Conservation (phyloP, 176 grass and related monocot species). For the Thalia dealbata region DNA sequence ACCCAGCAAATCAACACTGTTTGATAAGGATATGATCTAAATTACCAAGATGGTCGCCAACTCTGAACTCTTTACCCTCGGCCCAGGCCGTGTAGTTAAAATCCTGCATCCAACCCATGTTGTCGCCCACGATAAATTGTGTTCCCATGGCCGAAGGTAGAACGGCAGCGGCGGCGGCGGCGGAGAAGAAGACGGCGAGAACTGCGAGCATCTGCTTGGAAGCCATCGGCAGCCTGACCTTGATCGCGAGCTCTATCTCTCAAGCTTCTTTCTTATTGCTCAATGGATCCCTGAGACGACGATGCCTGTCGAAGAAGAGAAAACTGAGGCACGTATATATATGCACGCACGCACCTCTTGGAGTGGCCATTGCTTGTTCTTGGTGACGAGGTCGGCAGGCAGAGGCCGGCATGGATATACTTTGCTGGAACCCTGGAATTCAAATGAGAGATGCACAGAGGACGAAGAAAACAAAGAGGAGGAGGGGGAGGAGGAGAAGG, state of each 20-base stretch:
- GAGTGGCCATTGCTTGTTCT: too few relatives aligned
- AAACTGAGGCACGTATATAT: too few relatives aligned
- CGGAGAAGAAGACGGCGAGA: background rate
- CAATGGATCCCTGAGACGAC: too few relatives aligned
- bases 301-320: too few relatives aligned
- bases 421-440: too few relatives aligned
- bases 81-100: slow-evolving; percentile 38
- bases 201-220: slow-evolving; percentile 22
- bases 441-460: too few relatives aligned
- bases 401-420: too few relatives aligned
- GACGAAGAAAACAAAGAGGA: too few relatives aligned
- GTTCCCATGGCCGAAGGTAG: slow-evolving; percentile 7
- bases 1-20: too few relatives aligned
- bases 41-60: slow-evolving; percentile 35
- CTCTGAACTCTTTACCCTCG: slow-evolving; percentile 28
- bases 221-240: slow-evolving; percentile 30
- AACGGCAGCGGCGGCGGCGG: slow-evolving; percentile 19
- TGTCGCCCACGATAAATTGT: slow-evolving; percentile 35
- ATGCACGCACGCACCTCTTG: too few relatives aligned
- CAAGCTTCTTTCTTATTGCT: background rate
- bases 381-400: too few relatives aligned
- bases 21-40: background rate
- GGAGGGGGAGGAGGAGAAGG: too few relatives aligned
- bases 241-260: background rate
- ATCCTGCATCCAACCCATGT: slow-evolving; percentile 13